These are phyloP conservation scores for Aspergillus pseudoterreus DNA, from an alignment of 2,329 filamentous ascomycete species.

Conservation along the genomic window DNA sequence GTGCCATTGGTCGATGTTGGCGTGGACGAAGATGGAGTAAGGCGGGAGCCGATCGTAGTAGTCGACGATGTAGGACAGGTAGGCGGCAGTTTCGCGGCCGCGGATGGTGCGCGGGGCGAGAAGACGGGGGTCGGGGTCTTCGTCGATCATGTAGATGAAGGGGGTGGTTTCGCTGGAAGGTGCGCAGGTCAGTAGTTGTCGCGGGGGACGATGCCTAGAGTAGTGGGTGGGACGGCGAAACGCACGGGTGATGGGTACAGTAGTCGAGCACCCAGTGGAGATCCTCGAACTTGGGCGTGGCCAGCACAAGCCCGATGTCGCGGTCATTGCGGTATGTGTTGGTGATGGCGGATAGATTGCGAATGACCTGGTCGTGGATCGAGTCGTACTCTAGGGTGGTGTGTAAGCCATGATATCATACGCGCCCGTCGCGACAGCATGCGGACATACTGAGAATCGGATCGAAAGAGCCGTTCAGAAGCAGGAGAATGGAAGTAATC, in stretches of 20 bases:
- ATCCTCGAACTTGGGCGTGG: constrained; percentile 16
- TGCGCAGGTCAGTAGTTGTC: not conserved
- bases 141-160: constrained; percentile 28
- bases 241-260: constrained; percentile 16
- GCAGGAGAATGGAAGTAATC: constrained; percentile 10
- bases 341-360: constrained; percentile 15
- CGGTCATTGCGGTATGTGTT: constrained; percentile 12
- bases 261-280: constrained; percentile 19
- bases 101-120: constrained; percentile 32
- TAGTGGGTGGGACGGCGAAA: not conserved
- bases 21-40: constrained; percentile 59
- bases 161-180: constrained; percentile 14
- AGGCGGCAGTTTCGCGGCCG: constrained; percentile 61
- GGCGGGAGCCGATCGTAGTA: constrained; percentile 59
- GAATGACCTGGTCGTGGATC: constrained; percentile 10
- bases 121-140: constrained; percentile 17
- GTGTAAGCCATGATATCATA: constrained; percentile 6
- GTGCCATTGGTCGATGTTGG: constrained; percentile 55
- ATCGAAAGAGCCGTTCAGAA: constrained; percentile 8
- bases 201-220: not conserved
- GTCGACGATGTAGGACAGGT: constrained; percentile 60
- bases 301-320: constrained; percentile 15
- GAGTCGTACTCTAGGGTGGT: constrained; percentile 4
- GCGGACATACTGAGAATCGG: constrained; percentile 8
- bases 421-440: not conserved